These are phyloP conservation scores for Seminavis robusta DNA, from an alignment of 108 stramenopile species.

Conservation along the genomic window DNA sequence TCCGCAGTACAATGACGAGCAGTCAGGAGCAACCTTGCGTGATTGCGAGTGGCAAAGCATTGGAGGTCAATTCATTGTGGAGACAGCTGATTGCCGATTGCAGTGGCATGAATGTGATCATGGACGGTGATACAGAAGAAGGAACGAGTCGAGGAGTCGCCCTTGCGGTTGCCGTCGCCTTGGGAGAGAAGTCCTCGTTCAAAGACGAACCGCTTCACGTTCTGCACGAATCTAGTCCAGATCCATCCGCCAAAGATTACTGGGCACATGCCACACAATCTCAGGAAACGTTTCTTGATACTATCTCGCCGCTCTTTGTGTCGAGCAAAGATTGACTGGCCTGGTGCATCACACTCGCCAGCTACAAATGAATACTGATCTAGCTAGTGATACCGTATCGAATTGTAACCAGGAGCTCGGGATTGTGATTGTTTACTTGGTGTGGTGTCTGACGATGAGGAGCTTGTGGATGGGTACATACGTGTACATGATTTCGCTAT, in stretches of 20 bases:
- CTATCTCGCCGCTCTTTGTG: constrained; percentile 17
- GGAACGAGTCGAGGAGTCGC: constrained; percentile 77
- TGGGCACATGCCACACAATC: constrained; percentile 12
- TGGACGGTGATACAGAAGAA: constrained; percentile 61
- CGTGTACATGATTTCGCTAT: not conserved
- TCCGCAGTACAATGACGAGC: constrained; percentile 12
- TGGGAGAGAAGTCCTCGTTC: too few species aligned
- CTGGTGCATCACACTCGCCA: not conserved
- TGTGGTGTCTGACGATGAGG: not conserved
- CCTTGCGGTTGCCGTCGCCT: constrained; percentile 37
- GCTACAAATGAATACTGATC: not conserved
- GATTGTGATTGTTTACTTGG: not conserved
- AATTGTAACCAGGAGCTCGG: not conserved
- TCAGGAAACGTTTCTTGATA: constrained; percentile 28
- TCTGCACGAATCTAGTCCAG: too few species aligned
- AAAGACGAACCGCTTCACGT: too few species aligned
- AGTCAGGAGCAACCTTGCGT: constrained; percentile 12
- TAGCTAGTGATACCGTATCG: not conserved
- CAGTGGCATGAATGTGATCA: constrained; percentile 41
- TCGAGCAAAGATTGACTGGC: too few species aligned
- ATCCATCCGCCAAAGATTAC: constrained; percentile 13
- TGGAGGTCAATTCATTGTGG: constrained; percentile 74
- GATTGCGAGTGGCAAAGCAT: constrained; percentile 73
- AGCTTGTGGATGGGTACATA: not conserved
- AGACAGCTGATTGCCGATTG: constrained; percentile 77